These are phyloP conservation scores for Ganoderma multipileum DNA, from an alignment of 1,284 basidiomycete species.

Conservation along the genomic window DNA sequence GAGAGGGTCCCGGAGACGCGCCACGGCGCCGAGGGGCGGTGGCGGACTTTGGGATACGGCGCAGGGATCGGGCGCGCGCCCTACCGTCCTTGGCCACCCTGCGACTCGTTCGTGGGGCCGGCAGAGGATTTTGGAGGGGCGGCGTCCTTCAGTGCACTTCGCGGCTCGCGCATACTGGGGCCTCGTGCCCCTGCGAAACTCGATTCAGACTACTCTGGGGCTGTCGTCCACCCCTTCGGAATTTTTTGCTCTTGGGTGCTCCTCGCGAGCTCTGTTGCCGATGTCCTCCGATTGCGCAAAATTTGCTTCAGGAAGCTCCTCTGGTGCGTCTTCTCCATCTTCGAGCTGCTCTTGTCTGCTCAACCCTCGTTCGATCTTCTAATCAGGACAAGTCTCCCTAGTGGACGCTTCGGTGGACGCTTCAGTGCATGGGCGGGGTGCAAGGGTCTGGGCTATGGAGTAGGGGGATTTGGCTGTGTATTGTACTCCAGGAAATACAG, in stretches of 20 bases:
- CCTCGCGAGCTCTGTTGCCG: slow-evolving; percentile 34
- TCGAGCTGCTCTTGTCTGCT: background rate
- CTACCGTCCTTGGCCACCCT: slow-evolving; percentile 23
- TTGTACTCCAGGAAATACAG: background rate
- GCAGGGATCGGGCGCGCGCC: slow-evolving; percentile 40
- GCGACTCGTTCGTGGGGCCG: slow-evolving; percentile 25
- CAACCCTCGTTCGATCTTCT: background rate
- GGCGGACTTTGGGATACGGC: slow-evolving; percentile 42
- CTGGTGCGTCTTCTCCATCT: background rate
- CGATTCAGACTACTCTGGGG: slow-evolving; percentile 65
- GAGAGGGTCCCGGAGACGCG: slow-evolving; percentile 40
- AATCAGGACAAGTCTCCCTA: background rate
- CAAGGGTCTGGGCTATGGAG: background rate
- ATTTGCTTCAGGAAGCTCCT: background rate
- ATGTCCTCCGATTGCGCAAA: background rate
- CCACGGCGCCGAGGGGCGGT: slow-evolving; percentile 29
- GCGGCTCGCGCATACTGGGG: slow-evolving; percentile 46
- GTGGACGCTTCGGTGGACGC: background rate
- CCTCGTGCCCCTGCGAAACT: slow-evolving; percentile 47
- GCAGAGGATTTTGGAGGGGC: slow-evolving; percentile 16
- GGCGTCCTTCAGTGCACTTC: slow-evolving; percentile 58
- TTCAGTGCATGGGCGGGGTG: background rate
- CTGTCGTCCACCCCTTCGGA: slow-evolving; percentile 42
- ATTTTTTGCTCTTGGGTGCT: slow-evolving; percentile 37
- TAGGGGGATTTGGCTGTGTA: background rate